Conservation (phyloP, 352 stramenopile genomes). For the Globisporangium lucens region DNA sequence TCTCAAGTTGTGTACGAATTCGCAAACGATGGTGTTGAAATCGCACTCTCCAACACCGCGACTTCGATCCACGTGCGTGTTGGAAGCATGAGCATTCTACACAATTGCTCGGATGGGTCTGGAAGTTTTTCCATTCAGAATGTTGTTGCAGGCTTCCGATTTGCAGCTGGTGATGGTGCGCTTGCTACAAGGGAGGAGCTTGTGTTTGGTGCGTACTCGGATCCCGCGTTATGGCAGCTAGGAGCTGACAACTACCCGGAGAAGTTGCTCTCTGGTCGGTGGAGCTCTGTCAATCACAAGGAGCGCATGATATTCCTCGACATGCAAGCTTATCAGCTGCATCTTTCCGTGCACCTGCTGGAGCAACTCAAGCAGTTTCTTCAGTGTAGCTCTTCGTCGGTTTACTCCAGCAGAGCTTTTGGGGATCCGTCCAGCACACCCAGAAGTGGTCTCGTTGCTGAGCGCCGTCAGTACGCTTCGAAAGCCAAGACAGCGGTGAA, state of each 20-base stretch:
- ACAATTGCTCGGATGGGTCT: constrained; percentile 22
- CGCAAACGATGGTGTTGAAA: constrained; percentile 54
- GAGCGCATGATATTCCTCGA: constrained; percentile 63
- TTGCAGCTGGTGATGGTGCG: neutral
- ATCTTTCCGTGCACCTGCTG: constrained; percentile 59
- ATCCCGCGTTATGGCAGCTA: constrained; percentile 72
- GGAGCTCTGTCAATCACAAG: constrained; percentile 31
- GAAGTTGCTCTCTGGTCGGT: constrained; percentile 58
- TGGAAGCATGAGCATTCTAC: constrained; percentile 33
- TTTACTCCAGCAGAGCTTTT: neutral
- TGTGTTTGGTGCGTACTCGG: constrained; percentile 58
- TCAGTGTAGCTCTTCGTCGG: neutral
- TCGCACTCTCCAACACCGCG: constrained; percentile 27
- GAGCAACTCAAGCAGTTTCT: constrained; percentile 28
- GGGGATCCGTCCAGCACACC: neutral
- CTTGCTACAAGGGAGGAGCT: constrained; percentile 44
- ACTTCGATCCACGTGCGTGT: constrained; percentile 58
- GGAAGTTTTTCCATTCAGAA: constrained; percentile 63
- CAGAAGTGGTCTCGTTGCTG: neutral
- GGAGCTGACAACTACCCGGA: constrained; percentile 68
- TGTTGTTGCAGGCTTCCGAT: constrained; percentile 45
- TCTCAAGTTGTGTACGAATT: constrained; percentile 21
- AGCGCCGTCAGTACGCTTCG: constrained; percentile 10
- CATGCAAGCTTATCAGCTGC: constrained; percentile 63
- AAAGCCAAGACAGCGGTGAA: constrained; percentile 40